Evolutionary conservation across 2,329 filamentous ascomycete genomes (phyloP).

Genomic region (Parascedosporium putredinis): DNA sequence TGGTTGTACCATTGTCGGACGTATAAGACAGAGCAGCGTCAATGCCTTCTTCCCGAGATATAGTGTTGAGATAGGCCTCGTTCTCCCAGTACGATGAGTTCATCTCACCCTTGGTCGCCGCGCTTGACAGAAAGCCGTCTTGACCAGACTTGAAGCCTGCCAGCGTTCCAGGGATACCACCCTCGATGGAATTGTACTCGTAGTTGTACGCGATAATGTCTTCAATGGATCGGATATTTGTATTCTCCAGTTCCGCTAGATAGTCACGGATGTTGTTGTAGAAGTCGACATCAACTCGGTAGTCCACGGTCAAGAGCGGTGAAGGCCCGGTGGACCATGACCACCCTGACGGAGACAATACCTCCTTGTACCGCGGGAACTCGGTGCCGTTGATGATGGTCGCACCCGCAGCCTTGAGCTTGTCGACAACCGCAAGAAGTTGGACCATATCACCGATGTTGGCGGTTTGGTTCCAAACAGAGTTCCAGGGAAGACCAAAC

Average conservation of each 20-base stretch:
- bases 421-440: constrained; percentile 28
- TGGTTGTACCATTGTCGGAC: constrained; percentile 21
- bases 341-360: constrained; percentile 58
- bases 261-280: constrained; percentile 51
- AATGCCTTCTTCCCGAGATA: constrained; percentile 61
- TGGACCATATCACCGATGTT: constrained; percentile 35
- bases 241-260: constrained; percentile 52
- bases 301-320: neutral
- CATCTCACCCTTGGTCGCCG: constrained; percentile 47
- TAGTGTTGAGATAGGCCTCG: constrained; percentile 49
- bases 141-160: constrained; percentile 57
- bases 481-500: constrained; percentile 63
- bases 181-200: constrained; percentile 55
- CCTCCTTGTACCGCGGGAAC: constrained; percentile 48
- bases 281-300: constrained; percentile 1
- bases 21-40: constrained; percentile 49
- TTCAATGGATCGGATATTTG: constrained; percentile 45
- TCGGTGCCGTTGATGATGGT: constrained; percentile 62
- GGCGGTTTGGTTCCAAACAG: constrained; percentile 56
- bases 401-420: constrained; percentile 51
- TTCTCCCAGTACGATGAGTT: constrained; percentile 56
- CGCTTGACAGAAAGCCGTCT: constrained; percentile 56
- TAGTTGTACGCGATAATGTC: constrained; percentile 58
- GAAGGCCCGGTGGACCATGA: constrained; percentile 56
- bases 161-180: constrained; percentile 50